phyloP scores from a whole-genome alignment of 1,284 basidiomycete genomes.

The Caloboletus firmus region DNA sequence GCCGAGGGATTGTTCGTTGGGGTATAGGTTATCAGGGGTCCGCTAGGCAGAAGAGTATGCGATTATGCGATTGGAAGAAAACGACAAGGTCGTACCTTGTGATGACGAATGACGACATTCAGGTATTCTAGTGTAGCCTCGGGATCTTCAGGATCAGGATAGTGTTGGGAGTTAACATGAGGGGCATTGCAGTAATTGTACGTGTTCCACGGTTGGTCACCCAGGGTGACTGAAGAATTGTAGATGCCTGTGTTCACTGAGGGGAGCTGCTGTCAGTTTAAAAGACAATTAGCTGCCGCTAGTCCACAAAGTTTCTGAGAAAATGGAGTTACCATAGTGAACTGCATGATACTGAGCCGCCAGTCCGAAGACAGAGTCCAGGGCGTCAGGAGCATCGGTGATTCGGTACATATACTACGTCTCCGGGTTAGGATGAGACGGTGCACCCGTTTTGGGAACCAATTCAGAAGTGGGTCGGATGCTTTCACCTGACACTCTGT shows the following conservation, averaged over 20 bases:
- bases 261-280: slow-evolving; percentile 7
- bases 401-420: neutral
- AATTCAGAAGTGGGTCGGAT: neutral
- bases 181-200: slow-evolving; percentile 59
- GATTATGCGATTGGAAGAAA: neutral
- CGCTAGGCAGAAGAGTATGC: slow-evolving; percentile 12
- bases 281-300: neutral
- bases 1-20: slow-evolving; percentile 47
- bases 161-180: slow-evolving; percentile 45
- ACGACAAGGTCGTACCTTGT: slow-evolving; percentile 38
- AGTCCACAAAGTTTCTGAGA: neutral
- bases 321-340: slow-evolving; percentile 12
- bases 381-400: neutral
- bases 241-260: slow-evolving; percentile 33
- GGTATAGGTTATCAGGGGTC: slow-evolving; percentile 42
- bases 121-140: slow-evolving; percentile 40
- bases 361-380: neutral
- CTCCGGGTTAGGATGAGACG: no score
- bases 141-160: slow-evolving; percentile 30
- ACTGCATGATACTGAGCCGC: slow-evolving; percentile 4
- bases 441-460: neutral
- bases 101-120: slow-evolving; percentile 48
- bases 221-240: slow-evolving; percentile 44
- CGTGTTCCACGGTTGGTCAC: slow-evolving; percentile 46
- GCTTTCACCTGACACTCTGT: no score